These are phyloP conservation scores for Colletotrichum spaethianum DNA, from an alignment of 2,329 filamentous ascomycete species.

Conservation along the genomic window DNA sequence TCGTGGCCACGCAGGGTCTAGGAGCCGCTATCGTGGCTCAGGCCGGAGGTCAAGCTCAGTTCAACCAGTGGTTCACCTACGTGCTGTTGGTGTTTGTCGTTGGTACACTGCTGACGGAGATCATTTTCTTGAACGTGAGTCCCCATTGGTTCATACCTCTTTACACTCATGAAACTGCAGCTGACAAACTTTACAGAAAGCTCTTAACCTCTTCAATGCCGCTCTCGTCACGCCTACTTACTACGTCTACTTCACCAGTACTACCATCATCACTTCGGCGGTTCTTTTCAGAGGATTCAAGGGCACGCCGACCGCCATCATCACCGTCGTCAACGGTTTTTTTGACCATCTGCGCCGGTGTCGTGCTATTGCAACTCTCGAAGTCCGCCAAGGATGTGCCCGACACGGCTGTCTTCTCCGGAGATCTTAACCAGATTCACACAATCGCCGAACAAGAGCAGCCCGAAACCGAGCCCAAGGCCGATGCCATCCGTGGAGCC, in stretches of 20 bases:
- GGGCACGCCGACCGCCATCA: conserved; percentile 83
- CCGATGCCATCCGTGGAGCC: conserved; percentile 93
- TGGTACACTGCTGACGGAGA: conserved; percentile 90
- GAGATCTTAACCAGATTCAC: conserved; percentile 93
- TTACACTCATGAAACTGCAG: conserved; percentile 21
- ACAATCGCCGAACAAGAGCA: conserved; percentile 96
- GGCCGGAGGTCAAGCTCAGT: conserved; percentile 85
- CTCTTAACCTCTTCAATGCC: conserved; percentile 95
- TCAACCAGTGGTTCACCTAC: conserved; percentile 98
- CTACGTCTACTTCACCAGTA: conserved; percentile 97
- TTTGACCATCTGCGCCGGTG: conserved; percentile 91
- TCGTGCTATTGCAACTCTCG: conserved; percentile 93
- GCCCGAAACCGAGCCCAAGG: conserved; percentile 95
- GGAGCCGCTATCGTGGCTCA: conserved; percentile 93
- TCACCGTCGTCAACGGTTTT: conserved; percentile 96
- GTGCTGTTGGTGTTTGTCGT: conserved; percentile 93
- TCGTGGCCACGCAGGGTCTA: conserved; percentile 93
- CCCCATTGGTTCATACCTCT: neutral
- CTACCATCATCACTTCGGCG: conserved; percentile 93
- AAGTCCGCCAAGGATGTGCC: conserved; percentile 98
- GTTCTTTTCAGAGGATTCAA: conserved; percentile 96
- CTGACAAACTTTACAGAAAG: conserved; percentile 81
- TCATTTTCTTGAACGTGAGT: conserved; percentile 93
- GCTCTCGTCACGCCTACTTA: conserved; percentile 98
- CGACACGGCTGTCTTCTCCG: conserved; percentile 90